Base-by-base conservation (phyloP, 2,329 filamentous ascomycete species). In the Exophiala oligosperma region DNA sequence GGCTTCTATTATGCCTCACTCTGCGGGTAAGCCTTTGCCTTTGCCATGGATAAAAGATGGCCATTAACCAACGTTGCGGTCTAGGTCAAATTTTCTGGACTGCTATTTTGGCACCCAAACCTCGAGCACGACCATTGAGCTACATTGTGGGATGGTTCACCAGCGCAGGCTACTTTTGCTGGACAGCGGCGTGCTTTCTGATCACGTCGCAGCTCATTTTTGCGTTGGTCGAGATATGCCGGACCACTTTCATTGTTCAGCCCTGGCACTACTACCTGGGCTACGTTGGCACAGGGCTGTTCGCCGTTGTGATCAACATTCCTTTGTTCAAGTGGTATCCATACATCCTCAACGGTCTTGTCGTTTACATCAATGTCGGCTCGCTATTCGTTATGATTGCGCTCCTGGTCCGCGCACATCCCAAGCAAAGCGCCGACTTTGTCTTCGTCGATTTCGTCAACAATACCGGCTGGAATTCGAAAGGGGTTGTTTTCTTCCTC, bases 331-430 rank as follows among this genome's bases (percentile, higher is more conserved):
- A 59, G 2, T 28, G 41, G 14, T n/a, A 51, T 7, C 58, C 61
- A 26, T 49, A 44, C 14, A 8, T 61, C 7, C 21, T 68, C 7
- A 35, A 40, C 21, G 26, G n/a, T 12, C 17, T 49, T n/a, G 60
- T 68, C 46, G 41, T 55, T 1, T 46, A 56, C 53, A 57, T 52
- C 40, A 65, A 40, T 12, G 56, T 52, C 3, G 62, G 62, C 26
- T 28, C 67, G 2, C 62, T 69, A 7, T 58, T 40, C 17, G 53
- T 67, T 11, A 26, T 72, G 6, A 61, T 72, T 38, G 60, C 67
- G 1, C 43, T 73, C 29, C 63, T 74, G 7, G 63, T 49, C 1
- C 51, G 49, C 32, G 53, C 56, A 9, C 41, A 50, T 9, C 49
- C 61, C 9, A 65, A 62, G 40, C 58, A 64, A 26, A 23, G 54